phyloP scores from a whole-genome alignment of 2,329 filamentous ascomycete genomes.

The Coleophoma eucalyptorum region DNA sequence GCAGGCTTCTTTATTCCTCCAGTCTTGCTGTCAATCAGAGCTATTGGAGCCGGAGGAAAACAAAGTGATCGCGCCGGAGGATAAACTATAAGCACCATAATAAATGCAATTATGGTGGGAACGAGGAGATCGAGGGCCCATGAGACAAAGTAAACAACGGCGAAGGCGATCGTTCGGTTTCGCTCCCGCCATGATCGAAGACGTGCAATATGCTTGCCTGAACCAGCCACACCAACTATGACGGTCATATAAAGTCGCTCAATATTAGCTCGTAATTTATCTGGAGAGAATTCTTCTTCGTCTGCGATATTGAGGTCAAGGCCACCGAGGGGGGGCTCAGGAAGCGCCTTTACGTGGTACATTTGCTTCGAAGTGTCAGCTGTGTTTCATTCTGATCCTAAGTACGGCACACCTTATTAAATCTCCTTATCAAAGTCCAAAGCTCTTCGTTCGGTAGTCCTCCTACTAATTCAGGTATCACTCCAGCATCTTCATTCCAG shows the following conservation, averaged over 20 bases:
- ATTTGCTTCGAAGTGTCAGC: constrained; percentile 38
- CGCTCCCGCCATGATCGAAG: constrained; percentile 77
- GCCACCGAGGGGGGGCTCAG: constrained; percentile 52
- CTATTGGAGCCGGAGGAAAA: constrained; percentile 75
- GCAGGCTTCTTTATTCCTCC: constrained; percentile 76
- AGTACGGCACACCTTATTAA: constrained; percentile 50
- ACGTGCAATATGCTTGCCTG: constrained; percentile 71
- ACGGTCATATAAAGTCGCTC: constrained; percentile 83
- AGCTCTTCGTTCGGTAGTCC: constrained; percentile 61
- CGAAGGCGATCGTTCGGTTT: constrained; percentile 62
- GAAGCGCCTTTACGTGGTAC: constrained; percentile 64
- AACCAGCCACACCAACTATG: constrained; percentile 59
- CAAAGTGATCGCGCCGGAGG: constrained; percentile 57
- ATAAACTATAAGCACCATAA: constrained; percentile 64
- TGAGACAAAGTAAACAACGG: constrained; percentile 52
- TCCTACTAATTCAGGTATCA: constrained; percentile 52
- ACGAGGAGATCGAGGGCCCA: constrained; percentile 72
- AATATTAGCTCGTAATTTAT: constrained; percentile 74
- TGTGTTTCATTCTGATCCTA: no score
- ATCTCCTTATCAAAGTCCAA: constrained; percentile 59
- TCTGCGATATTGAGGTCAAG: constrained; percentile 79
- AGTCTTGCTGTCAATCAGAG: constrained; percentile 64
- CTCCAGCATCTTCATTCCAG: constrained; percentile 49
- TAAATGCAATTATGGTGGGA: constrained; percentile 52
- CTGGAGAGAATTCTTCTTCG: constrained; percentile 80